Evolutionary conservation across 2,329 filamentous ascomycete species (phyloP), one percentile per base, ranked within the genome.

Genomic region (Pestalotiopsis sp.): DNA sequence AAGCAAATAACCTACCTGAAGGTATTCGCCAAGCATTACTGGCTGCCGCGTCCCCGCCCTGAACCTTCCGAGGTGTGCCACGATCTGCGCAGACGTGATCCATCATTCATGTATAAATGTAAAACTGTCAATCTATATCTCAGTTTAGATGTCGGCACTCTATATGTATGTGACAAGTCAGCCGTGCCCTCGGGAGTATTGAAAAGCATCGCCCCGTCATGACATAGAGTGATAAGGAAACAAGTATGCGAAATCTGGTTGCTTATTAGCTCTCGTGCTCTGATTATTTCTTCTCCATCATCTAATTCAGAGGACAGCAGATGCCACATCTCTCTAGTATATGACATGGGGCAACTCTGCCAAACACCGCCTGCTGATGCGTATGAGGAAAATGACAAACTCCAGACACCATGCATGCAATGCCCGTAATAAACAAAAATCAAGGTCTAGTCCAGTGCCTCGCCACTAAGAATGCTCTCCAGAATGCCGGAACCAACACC

Each of bases 401-500:
- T 27, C 67, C 61, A 58, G 31, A 75, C 72, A 67, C 74, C 71
- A 71, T 70, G 57, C 64, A 73, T 76, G 70, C 67, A 59, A 69
- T 73, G 66, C 20, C 17, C 17, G 11, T 7, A 52, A 31, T 39
- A 38, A 60, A 25, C 52, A 41, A 66, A 23, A 13, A 65, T n/a
- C n/a, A 65, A 25, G 17, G 25, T 68, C 67, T 79, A 88, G 74
- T 89, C 87, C 79, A 90, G 80, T 56, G 86, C 86, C 73, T 90
- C 88, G 56, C 87, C 89, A 73, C 84, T 87, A 75, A 92, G 74
- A 73, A 92, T 91, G 76, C 85, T 89, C 75, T 80, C 85, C 75
- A 92, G 76, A 72, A 92, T 92, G 56, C 87, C 88, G 4, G 84
- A 84, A 1, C 89, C 90, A 4, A 89, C 78, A 4, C 87, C 88